Evolutionary conservation across 768 basidiomycete species (phyloP).

Genomic region (Agaricus sinodeliciosus): DNA sequence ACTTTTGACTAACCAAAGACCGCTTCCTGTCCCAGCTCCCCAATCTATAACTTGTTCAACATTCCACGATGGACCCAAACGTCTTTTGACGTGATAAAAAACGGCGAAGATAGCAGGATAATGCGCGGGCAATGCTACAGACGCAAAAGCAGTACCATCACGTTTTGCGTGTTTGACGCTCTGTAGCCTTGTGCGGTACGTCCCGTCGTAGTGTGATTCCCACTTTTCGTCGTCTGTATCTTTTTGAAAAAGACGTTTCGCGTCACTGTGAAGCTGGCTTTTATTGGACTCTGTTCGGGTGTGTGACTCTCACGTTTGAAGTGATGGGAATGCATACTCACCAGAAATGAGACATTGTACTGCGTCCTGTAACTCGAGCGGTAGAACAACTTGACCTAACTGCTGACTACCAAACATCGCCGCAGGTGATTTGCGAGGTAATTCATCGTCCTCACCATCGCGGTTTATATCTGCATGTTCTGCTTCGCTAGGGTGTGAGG

Average conservation of each 20-base stretch:
- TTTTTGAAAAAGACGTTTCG: conserved; percentile 59
- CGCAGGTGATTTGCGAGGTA: conserved; percentile 65
- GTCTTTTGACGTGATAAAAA: conserved; percentile 54
- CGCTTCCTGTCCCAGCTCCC: conserved; percentile 80
- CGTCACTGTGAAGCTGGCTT: conserved; percentile 58
- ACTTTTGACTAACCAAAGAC: conserved; percentile 57
- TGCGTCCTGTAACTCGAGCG: conserved; percentile 61
- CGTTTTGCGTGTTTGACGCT: conserved; percentile 52
- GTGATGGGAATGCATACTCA: conserved; percentile 22
- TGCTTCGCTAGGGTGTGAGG: conserved; percentile 21
- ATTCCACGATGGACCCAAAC: conserved; percentile 58
- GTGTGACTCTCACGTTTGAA: conserved; percentile 6
- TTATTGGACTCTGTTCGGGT: conserved; percentile 52
- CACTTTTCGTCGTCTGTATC: conserved; percentile 32
- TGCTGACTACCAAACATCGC: conserved; percentile 72
- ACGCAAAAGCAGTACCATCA: conserved; percentile 81
- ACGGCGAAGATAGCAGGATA: conserved; percentile 79
- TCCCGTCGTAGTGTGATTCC: conserved; percentile 47
- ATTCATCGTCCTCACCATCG: conserved; percentile 24
- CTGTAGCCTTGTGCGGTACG: conserved; percentile 57
- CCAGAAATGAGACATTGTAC: conserved; percentile 66
- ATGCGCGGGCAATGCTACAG: conserved; percentile 80
- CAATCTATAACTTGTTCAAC: conserved; percentile 70
- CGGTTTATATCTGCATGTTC: conserved; percentile 27
- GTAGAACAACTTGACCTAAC: conserved; percentile 66